Percentiles rank a stretch among this genome's conserved stretches.
phyloP scores from a whole-genome alignment of 179 eudicot species.

The Beta corolliflora region DNA sequence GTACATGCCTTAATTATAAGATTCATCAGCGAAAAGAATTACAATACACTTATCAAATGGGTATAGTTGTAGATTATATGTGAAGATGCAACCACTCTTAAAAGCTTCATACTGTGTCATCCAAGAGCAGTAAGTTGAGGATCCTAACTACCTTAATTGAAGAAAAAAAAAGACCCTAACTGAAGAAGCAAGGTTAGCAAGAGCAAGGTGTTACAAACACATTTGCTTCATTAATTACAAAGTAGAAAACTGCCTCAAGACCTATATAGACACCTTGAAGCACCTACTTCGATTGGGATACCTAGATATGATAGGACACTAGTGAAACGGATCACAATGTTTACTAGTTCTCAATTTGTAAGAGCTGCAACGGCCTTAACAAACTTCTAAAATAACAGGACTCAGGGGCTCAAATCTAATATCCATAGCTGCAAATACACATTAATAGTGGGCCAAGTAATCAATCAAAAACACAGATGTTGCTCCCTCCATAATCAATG shows the following conservation, averaged over 20 bases:
- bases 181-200: background rate
- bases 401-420: background rate
- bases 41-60: background rate
- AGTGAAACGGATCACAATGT: background rate
- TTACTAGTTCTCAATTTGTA: background rate
- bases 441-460: too few relatives aligned
- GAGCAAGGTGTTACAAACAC: background rate
- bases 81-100: background rate
- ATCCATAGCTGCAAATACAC: background rate
- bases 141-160: background rate
- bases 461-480: too few relatives aligned
- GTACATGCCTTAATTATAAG: background rate
- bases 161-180: background rate
- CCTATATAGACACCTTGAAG: background rate
- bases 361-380: background rate
- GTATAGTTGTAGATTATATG: background rate
- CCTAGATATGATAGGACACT: background rate
- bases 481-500: too few relatives aligned
- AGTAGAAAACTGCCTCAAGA: background rate
- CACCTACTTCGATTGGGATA: background rate
- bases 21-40: background rate
- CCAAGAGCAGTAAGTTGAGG: background rate
- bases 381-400: background rate
- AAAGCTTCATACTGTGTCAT: background rate
- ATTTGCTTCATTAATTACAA: background rate